Percentiles rank a stretch among this genome's conserved stretches.
Evolutionary conservation across 2,329 filamentous ascomycete genomes (phyloP).

Genomic region (Fusarium sp.): DNA sequence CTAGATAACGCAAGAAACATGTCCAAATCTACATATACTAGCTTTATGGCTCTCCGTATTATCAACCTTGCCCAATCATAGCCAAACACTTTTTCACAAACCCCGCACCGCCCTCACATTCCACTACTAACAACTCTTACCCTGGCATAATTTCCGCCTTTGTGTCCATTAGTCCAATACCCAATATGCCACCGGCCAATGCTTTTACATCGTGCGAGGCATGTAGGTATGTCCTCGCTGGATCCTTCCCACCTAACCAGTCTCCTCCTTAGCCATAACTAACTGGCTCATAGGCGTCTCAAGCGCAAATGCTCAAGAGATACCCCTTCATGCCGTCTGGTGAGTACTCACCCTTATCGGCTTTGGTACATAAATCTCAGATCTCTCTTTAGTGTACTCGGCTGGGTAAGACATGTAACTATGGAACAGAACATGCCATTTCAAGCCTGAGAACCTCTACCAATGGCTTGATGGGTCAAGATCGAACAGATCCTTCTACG

Average conservation of each 20-base stretch:
- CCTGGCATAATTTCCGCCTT: not conserved
- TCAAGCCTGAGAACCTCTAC: not conserved
- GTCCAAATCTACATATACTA: not conserved
- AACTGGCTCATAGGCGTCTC: not conserved
- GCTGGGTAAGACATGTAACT: not conserved
- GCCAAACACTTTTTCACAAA: rapidly evolving
- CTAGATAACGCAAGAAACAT: not conserved
- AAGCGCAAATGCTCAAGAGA: conserved; percentile 1
- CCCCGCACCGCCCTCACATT: not conserved
- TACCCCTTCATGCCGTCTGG: not conserved
- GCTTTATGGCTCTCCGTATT: not conserved
- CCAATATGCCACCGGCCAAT: not conserved
- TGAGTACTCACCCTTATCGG: rapidly evolving
- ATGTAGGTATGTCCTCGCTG: not conserved
- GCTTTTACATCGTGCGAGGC: not conserved
- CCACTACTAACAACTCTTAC: not conserved
- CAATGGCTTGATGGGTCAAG: rapidly evolving
- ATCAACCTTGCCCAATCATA: too few species aligned
- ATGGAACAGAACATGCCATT: not conserved
- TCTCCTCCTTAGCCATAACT: not conserved
- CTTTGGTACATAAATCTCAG: rapidly evolving
- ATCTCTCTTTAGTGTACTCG: not conserved
- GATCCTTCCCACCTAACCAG: not conserved
- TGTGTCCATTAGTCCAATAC: not conserved
- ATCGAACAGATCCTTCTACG: rapidly evolving